phyloP scores from a whole-genome alignment of 495 filamentous ascomycete species.

The Penicillium bovifimosum region DNA sequence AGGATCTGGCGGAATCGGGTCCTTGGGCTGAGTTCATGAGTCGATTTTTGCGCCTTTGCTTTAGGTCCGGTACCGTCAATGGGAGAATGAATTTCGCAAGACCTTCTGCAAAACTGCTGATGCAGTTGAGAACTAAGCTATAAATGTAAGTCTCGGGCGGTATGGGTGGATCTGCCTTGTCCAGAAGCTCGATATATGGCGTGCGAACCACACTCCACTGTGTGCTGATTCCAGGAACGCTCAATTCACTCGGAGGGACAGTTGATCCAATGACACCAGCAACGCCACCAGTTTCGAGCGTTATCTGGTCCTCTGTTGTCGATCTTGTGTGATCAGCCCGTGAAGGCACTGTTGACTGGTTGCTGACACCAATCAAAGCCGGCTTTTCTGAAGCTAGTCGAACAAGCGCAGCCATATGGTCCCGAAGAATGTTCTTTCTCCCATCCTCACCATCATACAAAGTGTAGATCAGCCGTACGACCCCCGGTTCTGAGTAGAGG shows the following conservation, averaged over 20 bases:
- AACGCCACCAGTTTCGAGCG: conserved; percentile 81
- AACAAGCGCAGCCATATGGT: conserved; percentile 78
- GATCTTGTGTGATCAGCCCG: conserved; percentile 37
- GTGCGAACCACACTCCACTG: conserved; percentile 87
- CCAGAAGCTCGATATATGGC: conserved; percentile 87
- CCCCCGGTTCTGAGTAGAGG: conserved; percentile 70
- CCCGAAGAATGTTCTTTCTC: conserved; percentile 69
- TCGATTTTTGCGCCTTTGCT: conserved; percentile 49
- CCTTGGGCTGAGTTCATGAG: conserved; percentile 30
- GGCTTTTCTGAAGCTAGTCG: conserved; percentile 88
- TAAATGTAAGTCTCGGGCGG: conserved; percentile 94
- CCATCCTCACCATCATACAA: conserved; percentile 70
- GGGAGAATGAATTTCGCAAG: conserved; percentile 90
- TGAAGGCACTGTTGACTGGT: conserved; percentile 74
- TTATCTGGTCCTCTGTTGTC: conserved; percentile 66
- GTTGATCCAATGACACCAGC: conserved; percentile 79
- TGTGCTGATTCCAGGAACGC: conserved; percentile 69
- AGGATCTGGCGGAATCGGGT: conserved; percentile 34
- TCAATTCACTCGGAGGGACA: conserved; percentile 58
- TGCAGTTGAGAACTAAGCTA: conserved; percentile 79
- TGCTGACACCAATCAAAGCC: conserved; percentile 74
- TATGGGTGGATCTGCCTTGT: conserved; percentile 78
- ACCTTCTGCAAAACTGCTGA: conserved; percentile 82
- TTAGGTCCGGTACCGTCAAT: conserved; percentile 64
- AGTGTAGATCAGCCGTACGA: conserved; percentile 75